Evolutionary conservation across 495 filamentous ascomycete genomes (phyloP).

Genomic region (Pseudevernia furfuracea): DNA sequence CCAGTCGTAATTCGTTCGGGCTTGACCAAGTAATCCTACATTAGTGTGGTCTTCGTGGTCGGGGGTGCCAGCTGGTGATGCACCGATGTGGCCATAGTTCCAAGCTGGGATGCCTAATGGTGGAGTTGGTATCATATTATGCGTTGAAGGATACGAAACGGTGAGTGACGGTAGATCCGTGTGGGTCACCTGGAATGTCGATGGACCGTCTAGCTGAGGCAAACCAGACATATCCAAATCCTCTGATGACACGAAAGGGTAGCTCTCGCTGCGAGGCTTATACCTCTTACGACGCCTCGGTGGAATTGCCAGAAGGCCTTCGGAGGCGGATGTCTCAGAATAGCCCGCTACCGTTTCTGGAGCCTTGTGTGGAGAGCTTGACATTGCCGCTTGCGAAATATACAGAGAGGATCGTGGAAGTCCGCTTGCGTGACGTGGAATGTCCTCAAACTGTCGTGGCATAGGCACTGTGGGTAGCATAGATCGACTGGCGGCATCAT

Average conservation of each 20-base stretch:
- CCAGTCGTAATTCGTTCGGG: conserved; percentile 1
- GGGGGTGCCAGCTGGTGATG: background rate
- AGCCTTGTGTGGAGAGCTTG: conserved; percentile 23
- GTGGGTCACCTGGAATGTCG: background rate
- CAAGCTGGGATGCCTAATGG: background rate
- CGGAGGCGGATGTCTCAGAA: background rate
- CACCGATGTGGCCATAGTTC: background rate
- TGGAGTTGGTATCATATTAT: background rate
- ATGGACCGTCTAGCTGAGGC: conserved; percentile 11
- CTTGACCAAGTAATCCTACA: background rate
- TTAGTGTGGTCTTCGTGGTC: background rate
- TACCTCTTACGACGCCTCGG: conserved; percentile 22
- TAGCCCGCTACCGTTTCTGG: background rate
- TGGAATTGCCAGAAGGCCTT: conserved; percentile 17
- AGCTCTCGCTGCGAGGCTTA: conserved; percentile 24
- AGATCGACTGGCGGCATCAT: background rate
- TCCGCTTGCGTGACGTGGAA: conserved; percentile 11
- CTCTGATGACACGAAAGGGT: conserved; percentile 20
- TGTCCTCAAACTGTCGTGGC: background rate
- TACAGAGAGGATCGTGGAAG: conserved; percentile 23
- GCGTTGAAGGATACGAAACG: background rate
- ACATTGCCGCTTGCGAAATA: conserved; percentile 20
- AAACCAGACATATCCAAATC: background rate
- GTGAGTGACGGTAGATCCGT: conserved; percentile 6
- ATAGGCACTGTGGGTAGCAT: background rate